phyloP scores from a whole-genome alignment of 441 rosid species.

The Gossypium lobatum region DNA sequence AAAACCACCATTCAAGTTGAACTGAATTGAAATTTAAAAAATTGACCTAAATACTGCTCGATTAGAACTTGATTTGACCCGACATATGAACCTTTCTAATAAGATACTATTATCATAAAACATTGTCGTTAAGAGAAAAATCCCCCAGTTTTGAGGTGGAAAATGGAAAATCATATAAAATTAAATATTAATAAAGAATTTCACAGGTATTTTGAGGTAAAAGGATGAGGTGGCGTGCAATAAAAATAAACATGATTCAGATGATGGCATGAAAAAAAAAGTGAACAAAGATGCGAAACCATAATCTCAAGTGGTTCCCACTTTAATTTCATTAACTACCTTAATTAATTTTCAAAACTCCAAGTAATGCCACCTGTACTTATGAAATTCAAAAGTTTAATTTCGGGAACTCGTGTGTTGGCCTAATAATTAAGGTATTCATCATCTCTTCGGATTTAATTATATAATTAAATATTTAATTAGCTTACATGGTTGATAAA shows the following conservation, averaged over 20 bases:
- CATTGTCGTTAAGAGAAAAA: neutral
- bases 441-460: neutral
- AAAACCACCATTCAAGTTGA: rapidly evolving
- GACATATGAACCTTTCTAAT: neutral
- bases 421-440: no score
- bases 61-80: no score
- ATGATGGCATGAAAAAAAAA: neutral
- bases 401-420: neutral
- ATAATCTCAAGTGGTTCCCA: neutral
- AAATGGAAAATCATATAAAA: neutral
- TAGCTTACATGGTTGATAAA: no score
- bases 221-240: neutral
- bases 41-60: no score
- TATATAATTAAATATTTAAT: neutral
- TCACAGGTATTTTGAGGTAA: neutral
- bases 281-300: neutral
- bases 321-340: neutral
- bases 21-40: no score
- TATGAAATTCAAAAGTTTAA: neutral
- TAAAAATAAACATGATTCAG: neutral
- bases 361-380: neutral
- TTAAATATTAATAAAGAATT: neutral
- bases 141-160: neutral
- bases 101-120: neutral
- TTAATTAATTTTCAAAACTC: neutral